Evolutionary conservation across 371 early-diverging fungal species (phyloP).

Genomic region (Mucor velutinosus): DNA sequence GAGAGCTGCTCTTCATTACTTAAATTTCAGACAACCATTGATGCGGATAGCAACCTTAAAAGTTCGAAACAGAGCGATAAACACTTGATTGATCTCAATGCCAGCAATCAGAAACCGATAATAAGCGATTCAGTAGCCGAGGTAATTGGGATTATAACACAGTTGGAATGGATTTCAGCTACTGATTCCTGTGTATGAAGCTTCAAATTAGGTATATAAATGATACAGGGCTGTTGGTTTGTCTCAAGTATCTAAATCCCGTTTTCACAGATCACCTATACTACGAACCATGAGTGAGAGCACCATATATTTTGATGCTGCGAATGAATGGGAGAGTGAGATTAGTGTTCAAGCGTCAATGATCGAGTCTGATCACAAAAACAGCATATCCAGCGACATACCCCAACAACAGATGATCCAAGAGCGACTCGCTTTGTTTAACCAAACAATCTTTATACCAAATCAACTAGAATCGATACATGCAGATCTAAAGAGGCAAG

Average conservation of each 20-base stretch:
- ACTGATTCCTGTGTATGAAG: neutral
- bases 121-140: neutral
- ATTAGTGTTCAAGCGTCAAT: neutral
- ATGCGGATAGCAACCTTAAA: neutral
- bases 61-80: neutral
- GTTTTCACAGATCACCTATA: neutral
- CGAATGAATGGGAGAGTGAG: neutral
- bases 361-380: neutral
- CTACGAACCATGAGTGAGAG: neutral
- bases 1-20: neutral
- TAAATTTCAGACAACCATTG: neutral
- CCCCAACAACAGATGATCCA: neutral
- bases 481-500: neutral
- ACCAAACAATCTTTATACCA: neutral
- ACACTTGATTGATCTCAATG: neutral
- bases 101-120: neutral
- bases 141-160: neutral
- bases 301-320: neutral
- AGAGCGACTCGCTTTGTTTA: neutral
- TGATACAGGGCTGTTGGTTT: neutral
- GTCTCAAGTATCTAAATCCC: too few relatives aligned
- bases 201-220: neutral
- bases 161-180: neutral
- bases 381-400: neutral
- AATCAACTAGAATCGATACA: slow-evolving; percentile 2